phyloP scores from a whole-genome alignment of 352 stramenopile species.

The Phytophthora sp. region DNA sequence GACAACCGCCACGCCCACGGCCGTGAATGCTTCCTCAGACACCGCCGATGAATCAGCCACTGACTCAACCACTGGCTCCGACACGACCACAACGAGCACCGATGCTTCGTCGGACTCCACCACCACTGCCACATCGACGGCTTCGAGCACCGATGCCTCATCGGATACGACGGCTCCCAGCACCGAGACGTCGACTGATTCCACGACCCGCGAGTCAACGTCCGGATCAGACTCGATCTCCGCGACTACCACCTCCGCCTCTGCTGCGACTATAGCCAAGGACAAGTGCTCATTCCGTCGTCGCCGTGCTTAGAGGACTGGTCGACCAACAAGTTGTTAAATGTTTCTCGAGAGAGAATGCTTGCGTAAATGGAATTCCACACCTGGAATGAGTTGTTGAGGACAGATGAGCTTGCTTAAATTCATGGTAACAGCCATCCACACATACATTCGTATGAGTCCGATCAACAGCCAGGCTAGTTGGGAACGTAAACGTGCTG shows the following conservation, averaged over 20 bases:
- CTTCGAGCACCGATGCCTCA: not conserved
- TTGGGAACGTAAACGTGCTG: too few species aligned
- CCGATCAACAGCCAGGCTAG: too few species aligned
- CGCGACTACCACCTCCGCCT: constrained; percentile 15
- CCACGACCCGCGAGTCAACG: constrained; percentile 7
- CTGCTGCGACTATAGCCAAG: constrained; percentile 13
- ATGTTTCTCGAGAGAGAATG: constrained; percentile 17
- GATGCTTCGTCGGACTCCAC: constrained; percentile 4
- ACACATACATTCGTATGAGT: too few species aligned
- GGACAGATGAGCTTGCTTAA: not conserved
- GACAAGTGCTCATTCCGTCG: constrained; percentile 38
- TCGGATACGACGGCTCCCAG: not conserved
- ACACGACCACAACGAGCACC: too few species aligned
- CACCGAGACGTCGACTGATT: constrained; percentile 2
- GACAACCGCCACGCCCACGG: constrained; percentile 14
- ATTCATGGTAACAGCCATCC: too few species aligned
- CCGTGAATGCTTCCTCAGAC: constrained; percentile 20
- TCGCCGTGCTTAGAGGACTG: constrained; percentile 20
- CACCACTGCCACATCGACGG: not conserved
- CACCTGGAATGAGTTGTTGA: constrained; percentile 21
- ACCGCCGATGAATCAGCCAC: constrained; percentile 1
- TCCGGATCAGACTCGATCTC: constrained; percentile 15
- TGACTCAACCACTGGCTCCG: constrained; percentile 2
- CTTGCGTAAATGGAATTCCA: constrained; percentile 28
- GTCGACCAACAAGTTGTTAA: constrained; percentile 1